Conservation (phyloP, 768 basidiomycete genomes). For the Trichaptum fuscoviolaceum region DNA sequence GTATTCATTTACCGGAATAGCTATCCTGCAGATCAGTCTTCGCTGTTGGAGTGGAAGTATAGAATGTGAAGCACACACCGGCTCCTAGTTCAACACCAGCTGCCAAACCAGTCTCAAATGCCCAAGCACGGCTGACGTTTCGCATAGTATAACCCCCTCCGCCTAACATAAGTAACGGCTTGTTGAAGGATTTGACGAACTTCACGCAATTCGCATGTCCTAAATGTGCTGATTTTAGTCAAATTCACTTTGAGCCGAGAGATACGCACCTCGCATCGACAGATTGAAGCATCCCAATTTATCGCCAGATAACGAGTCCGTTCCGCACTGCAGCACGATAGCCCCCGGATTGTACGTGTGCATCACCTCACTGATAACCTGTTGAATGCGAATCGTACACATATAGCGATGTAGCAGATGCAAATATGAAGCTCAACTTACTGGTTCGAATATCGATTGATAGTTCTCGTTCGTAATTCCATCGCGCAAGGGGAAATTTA, state of each 20-base stretch:
- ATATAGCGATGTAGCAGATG: slow-evolving; percentile 2
- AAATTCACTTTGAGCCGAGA: neutral
- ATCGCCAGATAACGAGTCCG: slow-evolving; percentile 94
- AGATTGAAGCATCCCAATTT: slow-evolving; percentile 94
- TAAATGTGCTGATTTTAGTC: slow-evolving; percentile 18
- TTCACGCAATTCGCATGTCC: slow-evolving; percentile 97
- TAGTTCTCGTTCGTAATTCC: slow-evolving; percentile 96
- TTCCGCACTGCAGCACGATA: slow-evolving; percentile 95
- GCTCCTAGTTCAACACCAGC: slow-evolving; percentile 90
- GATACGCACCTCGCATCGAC: slow-evolving; percentile 76
- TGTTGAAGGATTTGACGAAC: slow-evolving; percentile 94
- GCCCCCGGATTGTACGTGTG: slow-evolving; percentile 92
- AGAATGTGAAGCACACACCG: slow-evolving; percentile 38
- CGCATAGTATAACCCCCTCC: slow-evolving; percentile 99
- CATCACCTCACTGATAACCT: slow-evolving; percentile 94
- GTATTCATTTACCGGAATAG: slow-evolving; percentile 98
- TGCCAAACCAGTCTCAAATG: slow-evolving; percentile 96
- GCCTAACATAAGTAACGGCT: slow-evolving; percentile 89
- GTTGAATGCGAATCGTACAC: slow-evolving; percentile 3
- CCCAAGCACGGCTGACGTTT: slow-evolving; percentile 95
- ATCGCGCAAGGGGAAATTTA: slow-evolving; percentile 93
- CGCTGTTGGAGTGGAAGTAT: neutral
- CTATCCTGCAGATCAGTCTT: slow-evolving; percentile 32
- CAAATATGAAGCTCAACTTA: slow-evolving; percentile 31
- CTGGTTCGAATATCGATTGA: slow-evolving; percentile 92